These are phyloP conservation scores for Cucumis melo DNA, from an alignment of 306 rosid species.

Conservation along the genomic window DNA sequence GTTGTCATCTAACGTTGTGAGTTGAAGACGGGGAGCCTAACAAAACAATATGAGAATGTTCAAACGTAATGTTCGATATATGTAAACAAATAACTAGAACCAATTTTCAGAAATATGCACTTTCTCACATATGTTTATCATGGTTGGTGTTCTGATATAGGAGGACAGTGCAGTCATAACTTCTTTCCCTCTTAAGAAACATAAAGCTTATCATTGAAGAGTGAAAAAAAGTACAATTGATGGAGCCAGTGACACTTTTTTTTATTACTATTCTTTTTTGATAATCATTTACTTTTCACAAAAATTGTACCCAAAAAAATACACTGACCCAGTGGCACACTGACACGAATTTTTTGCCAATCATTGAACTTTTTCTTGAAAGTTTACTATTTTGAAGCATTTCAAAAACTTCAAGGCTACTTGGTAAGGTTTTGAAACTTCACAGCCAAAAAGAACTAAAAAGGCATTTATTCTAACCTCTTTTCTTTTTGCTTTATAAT, in stretches of 20 bases:
- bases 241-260: neutral
- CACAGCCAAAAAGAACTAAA: neutral
- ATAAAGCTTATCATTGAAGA: neutral
- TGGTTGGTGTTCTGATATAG: neutral
- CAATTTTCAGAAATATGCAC: neutral
- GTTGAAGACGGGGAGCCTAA: neutral
- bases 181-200: neutral
- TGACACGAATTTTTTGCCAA: neutral
- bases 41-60: neutral
- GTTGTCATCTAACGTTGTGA: neutral
- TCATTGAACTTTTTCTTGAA: neutral
- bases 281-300: neutral
- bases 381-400: neutral
- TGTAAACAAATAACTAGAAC: neutral
- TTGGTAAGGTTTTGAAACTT: neutral
- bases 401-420: neutral
- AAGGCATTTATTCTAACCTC: neutral
- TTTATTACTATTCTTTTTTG: neutral
- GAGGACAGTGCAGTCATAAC: neutral
- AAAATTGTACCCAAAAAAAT: neutral
- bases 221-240: neutral
- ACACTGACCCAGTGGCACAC: neutral
- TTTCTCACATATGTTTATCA: neutral
- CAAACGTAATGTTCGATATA: neutral
- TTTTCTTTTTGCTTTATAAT: too few relatives aligned